A percentile compares a stretch with the other conserved stretches of the same genome.
phyloP scores from a whole-genome alignment of 495 filamentous ascomycete species.

The Aspergillus affinis region DNA sequence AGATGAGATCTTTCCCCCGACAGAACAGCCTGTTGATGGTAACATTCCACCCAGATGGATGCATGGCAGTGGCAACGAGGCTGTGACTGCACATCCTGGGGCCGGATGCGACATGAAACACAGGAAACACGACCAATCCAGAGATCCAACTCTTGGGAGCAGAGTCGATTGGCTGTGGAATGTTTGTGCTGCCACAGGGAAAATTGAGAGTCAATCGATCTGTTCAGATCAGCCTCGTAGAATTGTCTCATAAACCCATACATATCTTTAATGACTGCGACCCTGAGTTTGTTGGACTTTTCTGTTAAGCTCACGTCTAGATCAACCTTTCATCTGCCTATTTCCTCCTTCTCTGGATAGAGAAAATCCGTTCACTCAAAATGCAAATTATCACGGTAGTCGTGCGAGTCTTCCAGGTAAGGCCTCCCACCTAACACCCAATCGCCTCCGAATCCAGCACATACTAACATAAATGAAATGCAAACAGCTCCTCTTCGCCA shows the following conservation, averaged over 20 bases:
- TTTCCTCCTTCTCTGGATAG: too few relatives aligned
- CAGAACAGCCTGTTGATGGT: too few relatives aligned
- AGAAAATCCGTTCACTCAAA: neutral
- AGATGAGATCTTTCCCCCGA: too few relatives aligned
- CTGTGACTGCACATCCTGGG: neutral
- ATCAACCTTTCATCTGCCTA: neutral
- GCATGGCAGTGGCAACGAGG: neutral
- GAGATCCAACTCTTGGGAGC: neutral
- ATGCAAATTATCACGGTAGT: neutral
- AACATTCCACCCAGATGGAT: too few relatives aligned
- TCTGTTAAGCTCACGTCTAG: neutral
- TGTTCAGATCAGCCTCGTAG: neutral
- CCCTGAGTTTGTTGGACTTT: neutral
- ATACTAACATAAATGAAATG: neutral
- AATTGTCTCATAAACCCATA: neutral
- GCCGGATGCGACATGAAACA: neutral
- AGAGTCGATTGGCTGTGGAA: neutral
- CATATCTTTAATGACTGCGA: neutral
- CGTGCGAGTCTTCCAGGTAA: neutral
- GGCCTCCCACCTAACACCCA: neutral
- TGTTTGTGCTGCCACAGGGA: neutral
- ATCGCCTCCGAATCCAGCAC: neutral
- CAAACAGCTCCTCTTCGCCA: constrained; percentile 41
- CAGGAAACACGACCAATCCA: neutral
- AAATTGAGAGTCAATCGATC: neutral